Evolutionary conservation across 106 monocot genomes (phyloP).

Genomic region (Hemerocallis citrina): DNA sequence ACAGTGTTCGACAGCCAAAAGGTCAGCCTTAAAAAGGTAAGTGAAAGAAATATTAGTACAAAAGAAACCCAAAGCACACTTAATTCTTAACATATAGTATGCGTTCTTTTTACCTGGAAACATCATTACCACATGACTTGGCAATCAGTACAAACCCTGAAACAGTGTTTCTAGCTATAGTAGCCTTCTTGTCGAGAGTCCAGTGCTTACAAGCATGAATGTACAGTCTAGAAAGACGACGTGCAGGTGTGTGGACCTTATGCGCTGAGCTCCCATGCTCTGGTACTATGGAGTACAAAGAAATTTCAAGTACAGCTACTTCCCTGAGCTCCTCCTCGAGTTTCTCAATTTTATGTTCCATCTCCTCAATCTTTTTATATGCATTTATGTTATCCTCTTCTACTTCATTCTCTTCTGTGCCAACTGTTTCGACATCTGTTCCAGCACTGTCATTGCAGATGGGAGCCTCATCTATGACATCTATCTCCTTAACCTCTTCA

Average conservation of each 20-base stretch:
- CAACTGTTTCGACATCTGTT: slow-evolving; percentile 63
- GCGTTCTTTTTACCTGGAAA: slow-evolving; percentile 60
- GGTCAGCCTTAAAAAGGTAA: slow-evolving; percentile 53
- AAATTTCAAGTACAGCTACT: slow-evolving; percentile 93
- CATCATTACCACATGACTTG: slow-evolving; percentile 85
- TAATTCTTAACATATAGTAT: background rate
- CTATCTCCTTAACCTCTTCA: slow-evolving; percentile 57
- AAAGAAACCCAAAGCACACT: no score
- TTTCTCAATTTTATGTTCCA: slow-evolving; percentile 65
- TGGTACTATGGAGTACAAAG: slow-evolving; percentile 79
- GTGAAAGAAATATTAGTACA: no score
- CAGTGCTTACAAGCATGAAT: slow-evolving; percentile 82
- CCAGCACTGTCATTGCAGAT: slow-evolving; percentile 37
- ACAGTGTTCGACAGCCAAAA: slow-evolving; percentile 87
- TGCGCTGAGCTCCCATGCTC: slow-evolving; percentile 87
- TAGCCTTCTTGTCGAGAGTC: slow-evolving; percentile 54
- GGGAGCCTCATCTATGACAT: slow-evolving; percentile 37
- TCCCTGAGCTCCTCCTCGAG: slow-evolving; percentile 86
- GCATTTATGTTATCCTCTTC: slow-evolving; percentile 23
- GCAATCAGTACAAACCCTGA: slow-evolving; percentile 75
- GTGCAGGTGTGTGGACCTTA: slow-evolving; percentile 84
- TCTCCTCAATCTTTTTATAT: slow-evolving; percentile 53
- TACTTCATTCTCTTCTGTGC: slow-evolving; percentile 43
- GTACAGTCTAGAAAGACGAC: slow-evolving; percentile 73
- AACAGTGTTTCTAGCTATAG: slow-evolving; percentile 63